A percentile compares a stretch with the other conserved stretches of the same genome.
These are phyloP conservation scores for Cymbopogon citratus DNA, from an alignment of 176 grass and related monocot genomes.

Conservation along the genomic window DNA sequence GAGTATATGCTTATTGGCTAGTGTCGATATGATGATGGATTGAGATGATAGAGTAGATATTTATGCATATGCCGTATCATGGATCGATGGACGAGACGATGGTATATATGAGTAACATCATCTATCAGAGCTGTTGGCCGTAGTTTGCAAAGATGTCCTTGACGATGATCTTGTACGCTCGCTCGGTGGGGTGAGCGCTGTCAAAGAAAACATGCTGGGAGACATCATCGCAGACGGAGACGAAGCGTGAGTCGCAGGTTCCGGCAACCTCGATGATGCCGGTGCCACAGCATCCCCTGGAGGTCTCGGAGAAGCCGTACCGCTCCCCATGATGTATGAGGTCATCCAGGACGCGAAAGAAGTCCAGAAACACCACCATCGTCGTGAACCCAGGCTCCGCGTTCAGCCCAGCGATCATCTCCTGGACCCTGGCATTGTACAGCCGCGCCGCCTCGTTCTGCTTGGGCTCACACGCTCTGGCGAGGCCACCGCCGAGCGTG, in stretches of 20 bases:
- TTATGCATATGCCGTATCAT: no score
- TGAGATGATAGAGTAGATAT: no score
- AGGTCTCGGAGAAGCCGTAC: slow-evolving; percentile 57
- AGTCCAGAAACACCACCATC: slow-evolving; percentile 48
- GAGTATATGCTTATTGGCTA: no score
- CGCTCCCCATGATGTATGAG: slow-evolving; percentile 19
- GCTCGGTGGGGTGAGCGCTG: slow-evolving; percentile 75
- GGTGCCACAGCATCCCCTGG: slow-evolving; percentile 69
- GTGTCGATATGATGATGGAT: no score
- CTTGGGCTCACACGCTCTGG: slow-evolving; percentile 33
- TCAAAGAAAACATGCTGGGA: slow-evolving; percentile 70
- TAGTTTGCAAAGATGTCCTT: slow-evolving; percentile 50
- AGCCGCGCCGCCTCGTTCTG: slow-evolving; percentile 57
- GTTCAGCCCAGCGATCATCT: neutral
- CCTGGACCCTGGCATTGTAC: slow-evolving; percentile 47
- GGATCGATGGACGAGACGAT: no score
- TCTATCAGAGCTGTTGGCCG: slow-evolving; percentile 15
- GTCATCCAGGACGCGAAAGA: slow-evolving; percentile 48
- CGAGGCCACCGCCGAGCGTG: slow-evolving; percentile 45
- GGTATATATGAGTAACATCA: no score
- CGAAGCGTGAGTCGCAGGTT: slow-evolving; percentile 42
- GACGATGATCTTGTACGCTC: slow-evolving; percentile 59
- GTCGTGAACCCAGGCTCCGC: neutral
- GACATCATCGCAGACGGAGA: slow-evolving; percentile 50
- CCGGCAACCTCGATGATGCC: slow-evolving; percentile 64